Percentiles rank a stretch among this genome's conserved stretches.
phyloP scores from a whole-genome alignment of 257 asterid species.

The Przewalskia tangutica region DNA sequence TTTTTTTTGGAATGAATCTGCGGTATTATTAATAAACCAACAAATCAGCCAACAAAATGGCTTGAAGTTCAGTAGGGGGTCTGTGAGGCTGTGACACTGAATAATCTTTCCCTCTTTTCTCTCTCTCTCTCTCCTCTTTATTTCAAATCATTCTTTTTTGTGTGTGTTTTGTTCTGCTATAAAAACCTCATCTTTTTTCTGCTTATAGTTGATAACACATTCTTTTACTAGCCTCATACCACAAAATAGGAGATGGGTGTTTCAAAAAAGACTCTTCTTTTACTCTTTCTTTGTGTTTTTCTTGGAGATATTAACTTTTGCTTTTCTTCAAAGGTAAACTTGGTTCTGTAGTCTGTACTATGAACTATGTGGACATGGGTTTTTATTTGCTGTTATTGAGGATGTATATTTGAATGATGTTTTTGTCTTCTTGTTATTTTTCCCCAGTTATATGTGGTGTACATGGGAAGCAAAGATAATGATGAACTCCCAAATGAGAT shows the following conservation, averaged over 20 bases:
- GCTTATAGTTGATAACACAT: neutral
- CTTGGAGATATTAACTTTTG: slow-evolving; percentile 32
- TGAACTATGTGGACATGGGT: neutral
- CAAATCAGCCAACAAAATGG: no score
- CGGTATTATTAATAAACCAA: no score
- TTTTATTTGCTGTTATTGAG: neutral
- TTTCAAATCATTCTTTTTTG: slow-evolving; percentile 13
- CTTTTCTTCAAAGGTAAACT: slow-evolving; percentile 59
- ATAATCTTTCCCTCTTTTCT: neutral
- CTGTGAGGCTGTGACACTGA: slow-evolving; percentile 8
- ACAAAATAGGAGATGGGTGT: slow-evolving; percentile 32
- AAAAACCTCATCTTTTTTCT: slow-evolving; percentile 10
- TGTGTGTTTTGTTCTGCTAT: slow-evolving; percentile 2
- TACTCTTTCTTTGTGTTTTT: slow-evolving; percentile 25
- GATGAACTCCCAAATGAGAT: slow-evolving; percentile 65
- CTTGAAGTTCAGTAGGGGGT: no score
- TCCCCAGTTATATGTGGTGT: slow-evolving; percentile 79
- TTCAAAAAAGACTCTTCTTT: slow-evolving; percentile 17
- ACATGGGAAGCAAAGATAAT: slow-evolving; percentile 69
- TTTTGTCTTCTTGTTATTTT: neutral
- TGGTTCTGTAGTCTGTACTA: neutral
- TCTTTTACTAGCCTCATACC: slow-evolving; percentile 7
- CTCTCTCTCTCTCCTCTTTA: neutral
- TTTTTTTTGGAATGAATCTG: no score
- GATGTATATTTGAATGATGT: neutral